phyloP scores from a whole-genome alignment of 1,284 basidiomycete species.

The Cryptococcus hybrid region DNA sequence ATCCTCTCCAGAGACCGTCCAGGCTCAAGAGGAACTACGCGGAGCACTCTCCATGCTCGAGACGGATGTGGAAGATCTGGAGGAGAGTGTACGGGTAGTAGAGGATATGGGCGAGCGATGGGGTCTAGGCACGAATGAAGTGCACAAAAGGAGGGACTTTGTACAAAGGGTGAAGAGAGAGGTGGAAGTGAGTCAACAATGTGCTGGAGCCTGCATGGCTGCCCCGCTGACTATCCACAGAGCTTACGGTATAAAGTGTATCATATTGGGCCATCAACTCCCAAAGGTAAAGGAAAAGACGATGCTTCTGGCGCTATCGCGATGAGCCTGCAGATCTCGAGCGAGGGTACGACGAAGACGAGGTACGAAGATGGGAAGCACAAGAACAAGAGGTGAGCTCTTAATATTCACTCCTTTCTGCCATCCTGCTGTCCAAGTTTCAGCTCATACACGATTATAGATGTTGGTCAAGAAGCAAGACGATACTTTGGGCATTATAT shows the following conservation, averaged over 20 bases:
- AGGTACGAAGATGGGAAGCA: conserved; percentile 61
- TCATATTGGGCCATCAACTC: no score
- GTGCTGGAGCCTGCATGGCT: background rate
- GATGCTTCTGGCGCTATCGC: conserved; percentile 11
- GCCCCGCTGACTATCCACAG: conserved; percentile 2
- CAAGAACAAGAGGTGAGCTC: conserved; percentile 72
- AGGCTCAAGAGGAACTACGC: conserved; percentile 59
- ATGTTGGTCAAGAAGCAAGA: conserved; percentile 84
- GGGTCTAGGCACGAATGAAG: conserved; percentile 71
- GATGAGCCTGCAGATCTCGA: conserved; percentile 26
- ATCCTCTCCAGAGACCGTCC: conserved; percentile 7
- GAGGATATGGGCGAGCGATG: conserved; percentile 77
- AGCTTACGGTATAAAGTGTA: conserved; percentile 12
- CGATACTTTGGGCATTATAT: conserved; percentile 75
- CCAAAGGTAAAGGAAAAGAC: no score
- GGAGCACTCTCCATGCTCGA: conserved; percentile 71
- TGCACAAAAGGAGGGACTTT: conserved; percentile 68
- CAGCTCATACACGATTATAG: conserved; percentile 47
- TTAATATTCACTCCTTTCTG: background rate
- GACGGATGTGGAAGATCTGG: conserved; percentile 80
- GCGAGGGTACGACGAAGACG: conserved; percentile 58
- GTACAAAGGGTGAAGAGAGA: conserved; percentile 72
- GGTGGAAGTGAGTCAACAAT: conserved; percentile 64
- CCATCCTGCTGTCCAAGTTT: background rate
- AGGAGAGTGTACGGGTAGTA: conserved; percentile 84